Conservation (phyloP, 2,329 filamentous ascomycete species). For the Trichophyton equinum region DNA sequence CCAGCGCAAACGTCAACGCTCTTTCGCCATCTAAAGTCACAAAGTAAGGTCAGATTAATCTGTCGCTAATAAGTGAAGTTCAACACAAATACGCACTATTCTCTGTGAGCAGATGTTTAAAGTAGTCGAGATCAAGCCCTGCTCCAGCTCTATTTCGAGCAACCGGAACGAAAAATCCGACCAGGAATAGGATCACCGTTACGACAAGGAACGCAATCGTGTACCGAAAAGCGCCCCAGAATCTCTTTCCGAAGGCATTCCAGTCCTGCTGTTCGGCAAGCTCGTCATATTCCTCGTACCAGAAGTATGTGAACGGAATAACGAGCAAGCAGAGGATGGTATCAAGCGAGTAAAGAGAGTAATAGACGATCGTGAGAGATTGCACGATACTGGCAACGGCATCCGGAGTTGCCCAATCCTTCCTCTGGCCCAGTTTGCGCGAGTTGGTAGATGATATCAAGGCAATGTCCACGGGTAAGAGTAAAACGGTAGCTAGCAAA, state of each 20-base stretch:
- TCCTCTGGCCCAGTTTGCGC: constrained; percentile 64
- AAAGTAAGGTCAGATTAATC: constrained; percentile 8
- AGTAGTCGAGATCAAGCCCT: constrained; percentile 77
- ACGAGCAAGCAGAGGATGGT: constrained; percentile 77
- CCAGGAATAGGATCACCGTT: constrained; percentile 68
- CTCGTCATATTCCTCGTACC: constrained; percentile 94
- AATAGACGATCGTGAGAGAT: constrained; percentile 81
- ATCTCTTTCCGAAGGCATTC: constrained; percentile 55
- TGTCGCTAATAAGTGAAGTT: neutral
- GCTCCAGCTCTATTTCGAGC: constrained; percentile 53
- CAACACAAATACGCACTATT: constrained; percentile 47
- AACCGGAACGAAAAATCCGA: constrained; percentile 88
- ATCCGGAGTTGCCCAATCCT: constrained; percentile 84
- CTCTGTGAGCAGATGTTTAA: constrained; percentile 68
- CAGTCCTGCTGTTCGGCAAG: constrained; percentile 68
- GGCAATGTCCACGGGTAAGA: constrained; percentile 90
- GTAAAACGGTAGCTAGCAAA: constrained; percentile 78
- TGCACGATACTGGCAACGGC: constrained; percentile 64
- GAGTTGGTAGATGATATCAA: constrained; percentile 80
- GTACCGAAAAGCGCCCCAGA: constrained; percentile 83
- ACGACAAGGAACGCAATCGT: constrained; percentile 70
- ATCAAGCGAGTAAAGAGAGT: constrained; percentile 82
- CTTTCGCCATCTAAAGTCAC: constrained; percentile 60
- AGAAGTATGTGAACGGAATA: constrained; percentile 95
- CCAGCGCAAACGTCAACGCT: constrained; percentile 77